These are phyloP conservation scores for Aspergillus mulundensis DNA, from an alignment of 495 filamentous ascomycete species.

Conservation along the genomic window DNA sequence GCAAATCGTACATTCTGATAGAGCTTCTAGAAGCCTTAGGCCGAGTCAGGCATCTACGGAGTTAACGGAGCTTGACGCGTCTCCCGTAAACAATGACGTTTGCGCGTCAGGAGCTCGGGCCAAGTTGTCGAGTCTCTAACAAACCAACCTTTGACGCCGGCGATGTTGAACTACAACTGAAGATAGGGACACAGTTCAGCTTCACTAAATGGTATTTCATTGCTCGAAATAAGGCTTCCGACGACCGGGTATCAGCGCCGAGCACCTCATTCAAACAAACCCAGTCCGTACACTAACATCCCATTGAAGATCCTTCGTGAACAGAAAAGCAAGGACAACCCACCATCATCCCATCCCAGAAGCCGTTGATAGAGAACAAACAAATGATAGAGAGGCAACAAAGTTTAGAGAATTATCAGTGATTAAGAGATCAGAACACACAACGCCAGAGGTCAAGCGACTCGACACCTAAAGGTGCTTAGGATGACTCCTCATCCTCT, in stretches of 20 bases:
- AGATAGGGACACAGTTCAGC: neutral
- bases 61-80: slow-evolving; percentile 30
- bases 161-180: neutral
- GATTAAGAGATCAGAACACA: slow-evolving; percentile 25
- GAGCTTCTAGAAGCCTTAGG: neutral
- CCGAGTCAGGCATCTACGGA: slow-evolving; percentile 26
- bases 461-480: slow-evolving; percentile 24
- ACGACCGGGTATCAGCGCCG: slow-evolving; percentile 19
- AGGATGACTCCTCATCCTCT: slow-evolving; percentile 53
- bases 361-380: slow-evolving; percentile 35
- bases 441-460: slow-evolving; percentile 33
- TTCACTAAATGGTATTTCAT: slow-evolving; percentile 22
- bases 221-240: slow-evolving; percentile 21
- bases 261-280: slow-evolving; percentile 22
- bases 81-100: slow-evolving; percentile 26
- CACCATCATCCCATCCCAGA: slow-evolving; percentile 42
- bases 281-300: slow-evolving; percentile 29
- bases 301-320: slow-evolving; percentile 33
- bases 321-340: slow-evolving; percentile 42
- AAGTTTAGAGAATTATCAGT: slow-evolving; percentile 32
- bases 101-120: slow-evolving; percentile 18
- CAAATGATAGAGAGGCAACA: slow-evolving; percentile 22
- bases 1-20: neutral
- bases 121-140: neutral
- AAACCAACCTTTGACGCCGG: neutral